A percentile compares a stretch with the other conserved stretches of the same genome.
Evolutionary conservation across 352 stramenopile species (phyloP).

Genomic region (Bremia lactucae): DNA sequence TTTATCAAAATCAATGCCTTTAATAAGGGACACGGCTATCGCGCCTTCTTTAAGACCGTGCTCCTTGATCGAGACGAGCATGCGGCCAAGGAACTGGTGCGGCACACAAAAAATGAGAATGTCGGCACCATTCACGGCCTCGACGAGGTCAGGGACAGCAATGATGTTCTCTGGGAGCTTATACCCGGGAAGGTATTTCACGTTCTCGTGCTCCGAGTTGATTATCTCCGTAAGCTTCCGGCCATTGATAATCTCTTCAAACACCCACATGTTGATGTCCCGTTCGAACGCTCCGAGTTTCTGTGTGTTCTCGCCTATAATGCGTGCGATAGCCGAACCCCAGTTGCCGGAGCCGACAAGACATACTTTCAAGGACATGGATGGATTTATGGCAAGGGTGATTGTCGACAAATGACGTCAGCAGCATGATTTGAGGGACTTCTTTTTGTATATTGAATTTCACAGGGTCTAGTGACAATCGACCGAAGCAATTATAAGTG

Average conservation of each 20-base stretch:
- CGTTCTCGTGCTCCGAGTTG: constrained; percentile 94
- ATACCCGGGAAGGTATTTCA: constrained; percentile 89
- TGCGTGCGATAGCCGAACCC: constrained; percentile 71
- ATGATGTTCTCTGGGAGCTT: constrained; percentile 90
- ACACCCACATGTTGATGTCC: constrained; percentile 96
- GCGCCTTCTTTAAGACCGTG: constrained; percentile 52
- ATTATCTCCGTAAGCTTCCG: constrained; percentile 94
- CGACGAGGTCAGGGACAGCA: constrained; percentile 86
- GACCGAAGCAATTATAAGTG: no score
- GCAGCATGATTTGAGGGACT: no score
- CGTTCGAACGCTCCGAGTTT: constrained; percentile 61
- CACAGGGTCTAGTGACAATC: no score
- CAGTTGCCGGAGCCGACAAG: constrained; percentile 78
- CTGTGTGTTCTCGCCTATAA: constrained; percentile 74
- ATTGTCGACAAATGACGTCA: no score
- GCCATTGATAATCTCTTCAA: constrained; percentile 84
- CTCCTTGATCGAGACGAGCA: constrained; percentile 84
- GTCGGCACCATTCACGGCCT: constrained; percentile 83
- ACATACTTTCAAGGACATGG: constrained; percentile 56
- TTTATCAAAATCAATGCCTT: constrained; percentile 84
- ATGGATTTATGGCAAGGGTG: no score
- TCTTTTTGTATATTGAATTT: no score
- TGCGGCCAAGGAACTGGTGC: constrained; percentile 91
- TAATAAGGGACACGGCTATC: constrained; percentile 87
- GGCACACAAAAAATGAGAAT: constrained; percentile 95